These are phyloP conservation scores for Globisporangium apiculatum DNA, from an alignment of 352 stramenopile species.

Conservation along the genomic window DNA sequence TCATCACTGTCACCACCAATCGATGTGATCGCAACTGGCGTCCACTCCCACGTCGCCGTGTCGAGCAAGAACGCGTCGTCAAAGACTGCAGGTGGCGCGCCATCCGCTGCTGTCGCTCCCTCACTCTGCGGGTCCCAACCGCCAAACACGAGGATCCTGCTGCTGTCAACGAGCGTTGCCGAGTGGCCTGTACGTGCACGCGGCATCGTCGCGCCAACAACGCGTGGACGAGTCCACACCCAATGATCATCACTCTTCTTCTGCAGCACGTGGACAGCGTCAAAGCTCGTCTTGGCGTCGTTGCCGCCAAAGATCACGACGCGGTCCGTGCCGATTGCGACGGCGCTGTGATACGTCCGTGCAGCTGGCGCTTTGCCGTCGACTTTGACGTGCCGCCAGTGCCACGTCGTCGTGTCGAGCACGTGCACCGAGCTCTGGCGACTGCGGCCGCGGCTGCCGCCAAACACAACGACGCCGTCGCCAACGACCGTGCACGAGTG, in stretches of 20 bases:
- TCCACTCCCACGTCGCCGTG: slow-evolving; percentile 89
- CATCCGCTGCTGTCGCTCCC: slow-evolving; percentile 6
- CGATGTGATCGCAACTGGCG: slow-evolving; percentile 36
- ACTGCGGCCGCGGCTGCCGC: slow-evolving; percentile 58
- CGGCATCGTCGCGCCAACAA: slow-evolving; percentile 55
- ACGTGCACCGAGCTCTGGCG: slow-evolving; percentile 72
- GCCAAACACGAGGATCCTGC: slow-evolving; percentile 88
- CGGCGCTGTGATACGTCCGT: slow-evolving; percentile 89
- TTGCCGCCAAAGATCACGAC: slow-evolving; percentile 94
- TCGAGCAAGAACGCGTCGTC: slow-evolving; percentile 88
- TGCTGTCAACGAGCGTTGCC: slow-evolving; percentile 79
- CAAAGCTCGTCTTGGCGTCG: slow-evolving; percentile 87
- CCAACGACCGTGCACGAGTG: slow-evolving; percentile 72
- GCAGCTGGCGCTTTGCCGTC: slow-evolving; percentile 80
- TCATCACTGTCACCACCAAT: slow-evolving; percentile 1
- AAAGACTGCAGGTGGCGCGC: slow-evolving; percentile 62
- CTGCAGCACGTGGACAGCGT: slow-evolving; percentile 89
- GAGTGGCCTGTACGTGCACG: slow-evolving; percentile 85
- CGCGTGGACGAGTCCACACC: slow-evolving; percentile 85
- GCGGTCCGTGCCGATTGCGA: slow-evolving; percentile 45
- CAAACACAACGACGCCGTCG: slow-evolving; percentile 76
- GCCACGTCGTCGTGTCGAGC: slow-evolving; percentile 80
- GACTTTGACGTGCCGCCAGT: slow-evolving; percentile 86
- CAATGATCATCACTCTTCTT: slow-evolving; percentile 35
- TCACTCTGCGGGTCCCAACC: slow-evolving; percentile 90